Evolutionary conservation across 768 basidiomycete species (phyloP).

Genomic region (Russula ochroleuca): DNA sequence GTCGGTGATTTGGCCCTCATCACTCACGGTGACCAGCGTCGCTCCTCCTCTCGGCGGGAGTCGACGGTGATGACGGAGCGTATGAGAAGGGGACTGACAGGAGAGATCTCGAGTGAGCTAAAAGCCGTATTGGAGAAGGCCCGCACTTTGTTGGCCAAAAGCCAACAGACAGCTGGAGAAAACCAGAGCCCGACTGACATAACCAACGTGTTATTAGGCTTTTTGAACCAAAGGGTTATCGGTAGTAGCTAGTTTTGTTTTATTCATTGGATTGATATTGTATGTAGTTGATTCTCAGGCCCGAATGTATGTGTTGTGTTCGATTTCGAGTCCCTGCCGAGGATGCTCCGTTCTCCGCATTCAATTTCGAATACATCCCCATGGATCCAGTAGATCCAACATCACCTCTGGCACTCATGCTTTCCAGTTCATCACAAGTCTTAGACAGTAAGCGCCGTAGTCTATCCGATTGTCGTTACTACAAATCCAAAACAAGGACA

Average conservation of each 20-base stretch:
- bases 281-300: neutral
- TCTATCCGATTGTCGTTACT: too few species aligned
- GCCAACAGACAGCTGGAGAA: conserved; percentile 45
- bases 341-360: too few species aligned
- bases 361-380: too few species aligned
- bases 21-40: conserved; percentile 40
- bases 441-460: too few species aligned
- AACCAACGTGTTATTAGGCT: conserved; percentile 54
- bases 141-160: conserved; percentile 59
- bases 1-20: conserved; percentile 17
- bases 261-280: neutral
- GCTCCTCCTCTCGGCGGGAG: conserved; percentile 39
- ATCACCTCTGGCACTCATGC: too few species aligned
- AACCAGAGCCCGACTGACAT: conserved; percentile 46
- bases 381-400: too few species aligned
- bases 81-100: conserved; percentile 70
- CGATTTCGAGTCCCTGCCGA: too few species aligned
- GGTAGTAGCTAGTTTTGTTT: conserved; percentile 9
- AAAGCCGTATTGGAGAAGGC: conserved; percentile 62
- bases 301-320: neutral
- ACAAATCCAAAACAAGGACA: too few species aligned
- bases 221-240: conserved; percentile 60
- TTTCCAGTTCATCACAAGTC: too few species aligned
- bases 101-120: conserved; percentile 72
- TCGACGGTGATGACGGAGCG: conserved; percentile 57